Evolutionary conservation across 305 asterid species (phyloP).

Genomic region (Fraxinus angustifolia): DNA sequence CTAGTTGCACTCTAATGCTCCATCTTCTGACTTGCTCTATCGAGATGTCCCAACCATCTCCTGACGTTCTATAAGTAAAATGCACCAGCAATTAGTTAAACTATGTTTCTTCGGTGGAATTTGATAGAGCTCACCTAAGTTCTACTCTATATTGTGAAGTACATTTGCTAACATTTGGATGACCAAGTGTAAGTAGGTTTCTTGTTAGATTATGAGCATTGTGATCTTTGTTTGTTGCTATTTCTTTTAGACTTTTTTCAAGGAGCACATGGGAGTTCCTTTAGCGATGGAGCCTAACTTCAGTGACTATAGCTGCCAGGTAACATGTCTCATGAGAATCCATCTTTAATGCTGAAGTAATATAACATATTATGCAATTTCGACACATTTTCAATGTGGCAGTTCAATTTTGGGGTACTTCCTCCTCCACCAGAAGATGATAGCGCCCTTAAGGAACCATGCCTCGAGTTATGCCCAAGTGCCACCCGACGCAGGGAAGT

Average conservation of each 20-base stretch:
- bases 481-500: conserved; percentile 47
- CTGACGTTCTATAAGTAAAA: not conserved
- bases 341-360: not conserved
- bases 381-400: conserved; percentile 4
- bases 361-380: not conserved
- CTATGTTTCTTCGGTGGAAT: not conserved
- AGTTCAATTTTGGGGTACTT: conserved; percentile 61
- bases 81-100: not conserved
- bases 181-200: not conserved
- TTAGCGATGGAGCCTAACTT: conserved; percentile 80
- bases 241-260: conserved; percentile 52
- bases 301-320: conserved; percentile 80
- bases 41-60: not conserved
- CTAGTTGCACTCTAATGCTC: not conserved
- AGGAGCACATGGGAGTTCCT: conserved; percentile 80
- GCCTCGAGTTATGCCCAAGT: conserved; percentile 50
- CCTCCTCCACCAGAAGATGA: conserved; percentile 49
- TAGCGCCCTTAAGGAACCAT: conserved; percentile 54
- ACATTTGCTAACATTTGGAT: not conserved
- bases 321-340: conserved; percentile 15
- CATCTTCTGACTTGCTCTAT: not conserved
- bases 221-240: not conserved
- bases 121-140: not conserved
- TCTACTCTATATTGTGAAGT: not conserved
- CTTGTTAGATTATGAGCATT: not conserved